Base-by-base conservation (phyloP, 164 flowering plant species). In the Protea cynaroides region DNA sequence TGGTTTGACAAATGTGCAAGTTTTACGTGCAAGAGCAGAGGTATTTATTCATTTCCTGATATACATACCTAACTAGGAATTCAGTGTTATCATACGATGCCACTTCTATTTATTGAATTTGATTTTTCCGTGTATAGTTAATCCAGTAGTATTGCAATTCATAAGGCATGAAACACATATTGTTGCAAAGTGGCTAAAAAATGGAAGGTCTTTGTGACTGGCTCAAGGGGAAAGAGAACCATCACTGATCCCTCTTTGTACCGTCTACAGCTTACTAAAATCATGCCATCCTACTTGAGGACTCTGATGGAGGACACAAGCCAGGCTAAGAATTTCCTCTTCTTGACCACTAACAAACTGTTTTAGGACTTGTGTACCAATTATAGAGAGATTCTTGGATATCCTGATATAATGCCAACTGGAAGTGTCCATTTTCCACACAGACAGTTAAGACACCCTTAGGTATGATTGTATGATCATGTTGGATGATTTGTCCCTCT, bases 1-100 rank as follows among this genome's bases (percentile, higher is more conserved):
- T 62, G 89, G 88, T 50, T 67, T 87, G 80, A 67, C 84, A 12
- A 91, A 90, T 73, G 93, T 86, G 69, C 73, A 77, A 76, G 79
- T 87, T 79, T 72, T 87, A 55, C 74, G 88, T 59, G 89, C 76
- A 71, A 84, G 97, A 81, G 96, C 96, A 22, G 98, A 90, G 96
- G 97, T 92, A 78, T 29, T 46, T 38, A 40, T 56, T 13, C 7
- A 43, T 57, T 21, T 52, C 1, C 8, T 40, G 46, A 12, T 12
- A 8, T 0, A 40, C 46, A 40, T 12, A 40, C 46, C 14, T 40
- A 4, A 3, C 13, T 40, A 40, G 46, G 9, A 40, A 40, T 40
- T 40, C 14, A 40, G 2, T 40, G 8, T 40, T 40, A 8, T 12
- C 14, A 40, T 8, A 40, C 1, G 14, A 40, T 40, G 46, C 23